Evolutionary conservation across 768 basidiomycete genomes (phyloP).

Genomic region (Russula emetica): DNA sequence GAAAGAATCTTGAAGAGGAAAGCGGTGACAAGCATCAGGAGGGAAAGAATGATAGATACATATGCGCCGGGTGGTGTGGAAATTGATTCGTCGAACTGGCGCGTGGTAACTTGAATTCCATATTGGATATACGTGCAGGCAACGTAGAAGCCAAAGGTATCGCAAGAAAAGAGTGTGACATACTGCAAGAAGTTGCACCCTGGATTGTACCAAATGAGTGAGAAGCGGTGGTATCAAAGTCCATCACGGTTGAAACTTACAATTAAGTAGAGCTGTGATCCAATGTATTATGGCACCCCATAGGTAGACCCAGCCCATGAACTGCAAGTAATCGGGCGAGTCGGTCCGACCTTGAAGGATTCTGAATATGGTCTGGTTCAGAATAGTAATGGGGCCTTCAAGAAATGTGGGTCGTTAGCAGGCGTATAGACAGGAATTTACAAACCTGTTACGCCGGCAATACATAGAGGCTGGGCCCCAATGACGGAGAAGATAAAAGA

Average conservation of each 20-base stretch:
- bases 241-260: conserved; percentile 35
- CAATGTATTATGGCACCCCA: conserved; percentile 87
- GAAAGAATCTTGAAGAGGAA: conserved; percentile 72
- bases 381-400: conserved; percentile 83
- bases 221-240: conserved; percentile 27
- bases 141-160: conserved; percentile 91
- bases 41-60: conserved; percentile 66
- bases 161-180: conserved; percentile 86
- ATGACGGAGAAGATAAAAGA: conserved; percentile 84
- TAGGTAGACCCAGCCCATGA: conserved; percentile 89
- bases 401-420: not conserved
- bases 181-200: conserved; percentile 83
- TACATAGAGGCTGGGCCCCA: conserved; percentile 86
- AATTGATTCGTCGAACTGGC: conserved; percentile 50
- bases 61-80: conserved; percentile 46
- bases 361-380: conserved; percentile 85
- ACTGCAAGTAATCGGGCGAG: conserved; percentile 74
- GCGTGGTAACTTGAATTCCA: conserved; percentile 76
- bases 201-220: conserved; percentile 30
- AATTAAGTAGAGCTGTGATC: conserved; percentile 75
- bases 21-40: conserved; percentile 70
- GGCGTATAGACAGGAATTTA: not conserved
- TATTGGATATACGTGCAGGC: conserved; percentile 89
- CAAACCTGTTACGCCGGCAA: conserved; percentile 84
- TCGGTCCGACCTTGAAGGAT: conserved; percentile 56